A percentile compares a stretch with the other conserved stretches of the same genome.
Evolutionary conservation across 2,329 filamentous ascomycete genomes (phyloP).

Genomic region (Fusarium sp.): DNA sequence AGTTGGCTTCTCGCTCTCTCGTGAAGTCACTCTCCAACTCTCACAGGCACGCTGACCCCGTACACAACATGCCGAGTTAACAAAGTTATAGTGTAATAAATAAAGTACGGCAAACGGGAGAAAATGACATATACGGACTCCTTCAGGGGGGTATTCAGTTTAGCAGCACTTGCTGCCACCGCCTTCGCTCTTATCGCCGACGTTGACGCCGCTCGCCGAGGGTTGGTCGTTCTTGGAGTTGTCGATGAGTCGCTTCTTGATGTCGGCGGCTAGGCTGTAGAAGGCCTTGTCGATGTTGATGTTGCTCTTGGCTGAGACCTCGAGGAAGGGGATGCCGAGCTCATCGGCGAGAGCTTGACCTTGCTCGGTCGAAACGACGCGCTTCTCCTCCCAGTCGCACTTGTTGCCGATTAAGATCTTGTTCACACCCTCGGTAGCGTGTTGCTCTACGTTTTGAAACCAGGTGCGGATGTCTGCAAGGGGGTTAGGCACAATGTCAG

Average conservation of each 20-base stretch:
- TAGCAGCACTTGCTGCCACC: constrained; percentile 85
- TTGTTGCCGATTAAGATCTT: constrained; percentile 99
- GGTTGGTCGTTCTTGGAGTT: constrained; percentile 83
- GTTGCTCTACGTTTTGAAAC: constrained; percentile 99
- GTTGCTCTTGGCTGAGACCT: constrained; percentile 98
- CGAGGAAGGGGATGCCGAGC: constrained; percentile 97
- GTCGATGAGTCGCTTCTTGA: constrained; percentile 98
- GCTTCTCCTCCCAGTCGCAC: constrained; percentile 99
- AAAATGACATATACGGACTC: constrained; percentile 41
- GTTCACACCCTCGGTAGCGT: constrained; percentile 98
- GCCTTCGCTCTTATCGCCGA: constrained; percentile 73
- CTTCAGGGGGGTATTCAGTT: constrained; percentile 40
- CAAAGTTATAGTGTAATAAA: constrained; percentile 47
- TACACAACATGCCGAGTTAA: constrained; percentile 41
- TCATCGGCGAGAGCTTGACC: constrained; percentile 96
- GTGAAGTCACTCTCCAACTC: constrained; percentile 39
- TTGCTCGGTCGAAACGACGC: constrained; percentile 91
- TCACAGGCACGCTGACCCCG: constrained; percentile 34
- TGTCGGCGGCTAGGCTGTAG: constrained; percentile 93
- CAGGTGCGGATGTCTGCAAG: constrained; percentile 93
- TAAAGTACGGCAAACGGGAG: constrained; percentile 41
- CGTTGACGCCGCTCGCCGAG: constrained; percentile 74
- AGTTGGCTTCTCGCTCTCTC: constrained; percentile 29
- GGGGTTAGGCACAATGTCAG: constrained; percentile 33
- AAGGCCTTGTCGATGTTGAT: constrained; percentile 99